Conservation (phyloP, 108 stramenopile species). For the Discostella stelligeroides region DNA sequence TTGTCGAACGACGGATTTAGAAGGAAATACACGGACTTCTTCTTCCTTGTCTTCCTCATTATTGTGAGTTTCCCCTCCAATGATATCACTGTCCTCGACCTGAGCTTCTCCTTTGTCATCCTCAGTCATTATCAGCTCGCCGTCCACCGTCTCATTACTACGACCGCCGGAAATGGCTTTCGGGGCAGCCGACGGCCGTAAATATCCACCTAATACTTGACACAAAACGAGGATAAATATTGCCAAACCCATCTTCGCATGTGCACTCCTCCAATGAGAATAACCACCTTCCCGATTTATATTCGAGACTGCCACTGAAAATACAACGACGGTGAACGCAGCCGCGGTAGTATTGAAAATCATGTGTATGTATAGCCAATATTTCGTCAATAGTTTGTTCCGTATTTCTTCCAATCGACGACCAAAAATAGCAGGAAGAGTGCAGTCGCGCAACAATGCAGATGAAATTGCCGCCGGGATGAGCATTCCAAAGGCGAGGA, state of each 20-base stretch:
- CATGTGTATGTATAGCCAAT: constrained; percentile 42
- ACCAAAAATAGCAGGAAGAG: neutral
- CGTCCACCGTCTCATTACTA: neutral
- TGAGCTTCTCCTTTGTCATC: no score
- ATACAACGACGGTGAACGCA: constrained; percentile 39
- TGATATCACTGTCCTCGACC: no score
- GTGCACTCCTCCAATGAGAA: constrained; percentile 25
- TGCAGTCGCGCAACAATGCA: constrained; percentile 28
- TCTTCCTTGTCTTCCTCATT: neutral
- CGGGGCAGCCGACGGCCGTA: constrained; percentile 21
- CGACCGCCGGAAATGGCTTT: neutral
- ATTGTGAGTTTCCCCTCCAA: no score
- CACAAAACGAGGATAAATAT: constrained; percentile 39
- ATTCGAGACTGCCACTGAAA: constrained; percentile 40
- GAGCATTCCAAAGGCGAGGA: constrained; percentile 39
- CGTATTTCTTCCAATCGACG: neutral
- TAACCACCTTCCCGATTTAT: constrained; percentile 13
- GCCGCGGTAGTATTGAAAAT: constrained; percentile 33
- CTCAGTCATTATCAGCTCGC: neutral
- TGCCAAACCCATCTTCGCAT: constrained; percentile 40
- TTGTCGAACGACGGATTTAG: constrained; percentile 20
- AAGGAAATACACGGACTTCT: neutral
- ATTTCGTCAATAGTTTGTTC: constrained; percentile 7
- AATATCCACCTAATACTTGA: constrained; percentile 38
- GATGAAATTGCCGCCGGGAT: constrained; percentile 38